Evolutionary conservation across 345 rosid genomes (phyloP).

Genomic region (Populus pruinosa): DNA sequence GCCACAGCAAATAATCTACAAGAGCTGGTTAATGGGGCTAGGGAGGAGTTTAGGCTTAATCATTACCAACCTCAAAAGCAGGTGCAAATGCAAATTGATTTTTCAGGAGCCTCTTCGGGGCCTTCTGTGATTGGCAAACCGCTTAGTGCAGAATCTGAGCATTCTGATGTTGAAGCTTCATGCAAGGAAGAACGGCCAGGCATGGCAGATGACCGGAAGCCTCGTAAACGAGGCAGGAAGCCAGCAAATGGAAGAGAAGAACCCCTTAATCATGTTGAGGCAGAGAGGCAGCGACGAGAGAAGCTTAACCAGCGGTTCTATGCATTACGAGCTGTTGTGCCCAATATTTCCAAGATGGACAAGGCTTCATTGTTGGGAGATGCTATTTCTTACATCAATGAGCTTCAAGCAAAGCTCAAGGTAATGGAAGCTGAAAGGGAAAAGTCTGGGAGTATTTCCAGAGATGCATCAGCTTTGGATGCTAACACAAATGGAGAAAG

Average conservation of each 20-base stretch:
- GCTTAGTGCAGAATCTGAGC: constrained; percentile 48
- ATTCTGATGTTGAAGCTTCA: constrained; percentile 74
- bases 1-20: constrained; percentile 36
- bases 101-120: constrained; percentile 61
- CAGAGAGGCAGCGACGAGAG: constrained; percentile 93
- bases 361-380: constrained; percentile 93
- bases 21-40: constrained; percentile 43
- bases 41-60: constrained; percentile 46
- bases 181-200: constrained; percentile 50
- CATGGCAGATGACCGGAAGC: constrained; percentile 60
- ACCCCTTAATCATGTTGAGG: constrained; percentile 95
- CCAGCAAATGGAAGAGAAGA: constrained; percentile 98
- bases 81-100: constrained; percentile 70
- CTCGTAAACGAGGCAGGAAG: constrained; percentile 89
- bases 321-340: constrained; percentile 89
- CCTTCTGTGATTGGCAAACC: constrained; percentile 47
- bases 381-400: constrained; percentile 89
- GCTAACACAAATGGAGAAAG: constrained; percentile 23
- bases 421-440: constrained; percentile 71
- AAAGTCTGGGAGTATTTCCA: constrained; percentile 41
- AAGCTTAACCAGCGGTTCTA: constrained; percentile 94
- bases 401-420: constrained; percentile 84
- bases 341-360: constrained; percentile 99
- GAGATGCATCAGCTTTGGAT: constrained; percentile 35
- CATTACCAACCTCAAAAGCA: constrained; percentile 50